These are phyloP conservation scores for Tinospora cordifolia DNA, from an alignment of 164 flowering plant species.

Conservation along the genomic window DNA sequence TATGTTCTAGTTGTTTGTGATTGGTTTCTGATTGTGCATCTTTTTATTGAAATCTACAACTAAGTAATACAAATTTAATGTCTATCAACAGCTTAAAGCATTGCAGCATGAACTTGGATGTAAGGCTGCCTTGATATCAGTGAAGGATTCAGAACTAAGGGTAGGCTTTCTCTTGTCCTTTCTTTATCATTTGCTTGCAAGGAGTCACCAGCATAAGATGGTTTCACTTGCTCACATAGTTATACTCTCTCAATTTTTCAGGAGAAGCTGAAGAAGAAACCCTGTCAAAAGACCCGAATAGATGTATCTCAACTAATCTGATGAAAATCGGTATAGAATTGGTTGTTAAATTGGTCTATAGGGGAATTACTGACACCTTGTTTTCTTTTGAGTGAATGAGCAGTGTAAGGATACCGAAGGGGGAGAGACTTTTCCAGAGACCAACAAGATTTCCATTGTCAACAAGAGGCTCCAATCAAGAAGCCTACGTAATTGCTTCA, in stretches of 20 bases:
- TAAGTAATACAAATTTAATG: background rate
- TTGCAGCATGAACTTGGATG: conserved; percentile 63
- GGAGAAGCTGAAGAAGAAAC: conserved; percentile 20
- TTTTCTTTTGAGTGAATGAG: conserved; percentile 18
- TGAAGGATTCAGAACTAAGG: conserved; percentile 38
- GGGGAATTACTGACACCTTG: conserved; percentile 6
- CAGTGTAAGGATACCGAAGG: conserved; percentile 19
- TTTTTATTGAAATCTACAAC: background rate
- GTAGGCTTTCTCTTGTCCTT: conserved; percentile 21
- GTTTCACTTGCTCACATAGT: background rate
- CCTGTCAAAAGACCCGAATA: conserved; percentile 15
- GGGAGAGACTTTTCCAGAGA: conserved; percentile 13
- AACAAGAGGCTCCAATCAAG: conserved; percentile 38
- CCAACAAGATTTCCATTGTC: conserved; percentile 14
- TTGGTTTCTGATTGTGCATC: background rate
- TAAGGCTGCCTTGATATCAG: conserved; percentile 48
- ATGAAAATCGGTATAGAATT: background rate
- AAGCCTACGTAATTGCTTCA: conserved; percentile 38
- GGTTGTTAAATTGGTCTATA: background rate
- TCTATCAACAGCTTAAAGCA: conserved; percentile 44
- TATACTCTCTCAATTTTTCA: conserved; percentile 11
- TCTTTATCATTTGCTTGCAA: background rate
- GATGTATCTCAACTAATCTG: conserved; percentile 7
- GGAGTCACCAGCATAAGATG: background rate
- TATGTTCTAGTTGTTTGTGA: background rate